Evolutionary conservation across 805 yeast species (phyloP).

Genomic region (Wickerhamomyces sydowiorum): DNA sequence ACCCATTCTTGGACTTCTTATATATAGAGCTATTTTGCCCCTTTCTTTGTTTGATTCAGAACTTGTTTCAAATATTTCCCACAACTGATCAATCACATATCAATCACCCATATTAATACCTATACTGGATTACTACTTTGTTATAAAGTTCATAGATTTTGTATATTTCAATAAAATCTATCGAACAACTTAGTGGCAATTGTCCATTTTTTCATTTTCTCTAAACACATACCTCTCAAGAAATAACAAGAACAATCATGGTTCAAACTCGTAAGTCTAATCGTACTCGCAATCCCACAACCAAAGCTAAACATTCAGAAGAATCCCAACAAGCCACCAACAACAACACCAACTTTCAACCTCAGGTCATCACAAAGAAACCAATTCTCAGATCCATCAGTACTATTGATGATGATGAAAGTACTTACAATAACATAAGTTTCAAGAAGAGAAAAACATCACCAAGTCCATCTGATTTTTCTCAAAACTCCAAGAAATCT

Average conservation of each 20-base stretch:
- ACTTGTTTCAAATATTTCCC: no score
- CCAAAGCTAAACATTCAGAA: slow-evolving; percentile 23
- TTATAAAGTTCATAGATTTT: no score
- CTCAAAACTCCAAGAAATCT: slow-evolving; percentile 2
- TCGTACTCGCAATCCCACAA: slow-evolving; percentile 17
- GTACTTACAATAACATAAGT: slow-evolving; percentile 21
- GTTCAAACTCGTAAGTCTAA: slow-evolving; percentile 23
- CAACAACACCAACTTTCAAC: neutral
- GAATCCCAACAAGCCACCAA: no score
- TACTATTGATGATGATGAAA: slow-evolving; percentile 23
- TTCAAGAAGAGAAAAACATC: slow-evolving; percentile 19
- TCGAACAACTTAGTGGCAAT: neutral
- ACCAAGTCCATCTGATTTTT: slow-evolving; percentile 1
- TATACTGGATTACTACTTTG: neutral
- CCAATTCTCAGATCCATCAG: slow-evolving; percentile 24
- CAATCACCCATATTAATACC: no score
- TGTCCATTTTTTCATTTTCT: no score
- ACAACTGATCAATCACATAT: no score
- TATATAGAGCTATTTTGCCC: neutral
- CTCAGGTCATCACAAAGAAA: slow-evolving; percentile 14
- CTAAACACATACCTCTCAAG: neutral
- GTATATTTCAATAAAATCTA: neutral
- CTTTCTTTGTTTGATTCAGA: neutral
- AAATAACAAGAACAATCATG: slow-evolving; percentile 5
- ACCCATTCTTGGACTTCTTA: neutral